Percentiles rank a stretch among this genome's conserved stretches.
phyloP scores from a whole-genome alignment of 2,329 filamentous ascomycete species.

The Fusarium siculi region DNA sequence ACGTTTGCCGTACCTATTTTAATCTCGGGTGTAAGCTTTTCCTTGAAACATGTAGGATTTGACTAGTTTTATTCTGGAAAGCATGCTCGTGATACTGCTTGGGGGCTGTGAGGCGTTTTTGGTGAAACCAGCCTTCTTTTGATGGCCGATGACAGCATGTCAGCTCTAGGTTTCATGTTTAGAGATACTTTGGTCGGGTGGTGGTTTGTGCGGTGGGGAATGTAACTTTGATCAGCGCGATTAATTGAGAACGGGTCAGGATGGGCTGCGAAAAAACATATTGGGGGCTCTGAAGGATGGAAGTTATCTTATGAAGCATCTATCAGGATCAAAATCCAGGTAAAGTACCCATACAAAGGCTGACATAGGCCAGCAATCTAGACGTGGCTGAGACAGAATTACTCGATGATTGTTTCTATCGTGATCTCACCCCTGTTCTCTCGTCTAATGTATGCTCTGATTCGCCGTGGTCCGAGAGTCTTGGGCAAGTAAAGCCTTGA shows the following conservation, averaged over 20 bases:
- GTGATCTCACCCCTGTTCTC: not conserved
- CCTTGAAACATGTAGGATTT: not conserved
- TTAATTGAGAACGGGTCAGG: not conserved
- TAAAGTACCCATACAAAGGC: fast-evolving
- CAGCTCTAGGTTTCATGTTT: not conserved
- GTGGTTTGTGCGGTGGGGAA: not conserved
- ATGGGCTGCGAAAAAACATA: not conserved
- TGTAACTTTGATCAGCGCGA: not conserved
- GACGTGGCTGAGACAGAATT: not conserved
- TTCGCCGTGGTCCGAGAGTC: too few relatives aligned
- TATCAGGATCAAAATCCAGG: not conserved
- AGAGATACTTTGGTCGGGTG: not conserved
- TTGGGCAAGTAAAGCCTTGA: too few relatives aligned
- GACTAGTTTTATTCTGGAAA: not conserved
- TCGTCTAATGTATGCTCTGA: too few relatives aligned
- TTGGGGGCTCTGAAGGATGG: too few relatives aligned
- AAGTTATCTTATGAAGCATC: fast-evolving
- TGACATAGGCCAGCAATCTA: not conserved
- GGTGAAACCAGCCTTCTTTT: not conserved
- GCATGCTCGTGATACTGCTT: not conserved
- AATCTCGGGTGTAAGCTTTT: not conserved
- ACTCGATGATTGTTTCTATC: not conserved
- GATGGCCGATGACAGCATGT: not conserved
- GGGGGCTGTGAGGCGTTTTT: not conserved
- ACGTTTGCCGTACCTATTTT: not conserved